phyloP scores from a whole-genome alignment of 2,329 filamentous ascomycete genomes.

The Plenodomus tracheiphilus region DNA sequence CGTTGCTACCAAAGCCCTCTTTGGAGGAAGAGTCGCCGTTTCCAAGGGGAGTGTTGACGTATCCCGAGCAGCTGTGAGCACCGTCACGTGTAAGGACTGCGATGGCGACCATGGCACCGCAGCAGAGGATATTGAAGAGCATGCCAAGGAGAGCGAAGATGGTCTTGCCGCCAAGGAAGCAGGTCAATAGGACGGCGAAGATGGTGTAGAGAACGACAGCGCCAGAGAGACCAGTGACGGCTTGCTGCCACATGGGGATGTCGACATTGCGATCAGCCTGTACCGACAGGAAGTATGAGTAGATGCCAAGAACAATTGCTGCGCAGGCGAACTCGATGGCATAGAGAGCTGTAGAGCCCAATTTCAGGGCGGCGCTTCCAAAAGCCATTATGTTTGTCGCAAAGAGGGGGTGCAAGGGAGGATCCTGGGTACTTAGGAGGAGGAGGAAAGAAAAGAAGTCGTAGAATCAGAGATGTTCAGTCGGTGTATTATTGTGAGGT shows the following conservation, averaged over 20 bases:
- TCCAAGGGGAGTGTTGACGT: constrained; percentile 70
- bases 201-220: constrained; percentile 74
- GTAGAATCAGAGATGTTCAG: background rate
- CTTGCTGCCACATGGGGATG: constrained; percentile 69
- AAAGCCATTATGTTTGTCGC: constrained; percentile 52
- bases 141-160: constrained; percentile 74
- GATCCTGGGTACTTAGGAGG: background rate
- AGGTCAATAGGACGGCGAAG: constrained; percentile 72
- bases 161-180: constrained; percentile 70
- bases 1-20: constrained; percentile 53
- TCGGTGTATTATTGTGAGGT: too few species aligned
- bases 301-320: constrained; percentile 72
- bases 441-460: background rate
- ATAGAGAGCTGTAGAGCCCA: constrained; percentile 72
- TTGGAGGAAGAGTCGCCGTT: constrained; percentile 58
- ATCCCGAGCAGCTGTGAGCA: constrained; percentile 65
- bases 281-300: constrained; percentile 81
- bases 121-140: constrained; percentile 75
- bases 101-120: constrained; percentile 78
- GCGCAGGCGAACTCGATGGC: constrained; percentile 73
- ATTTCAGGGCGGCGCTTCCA: constrained; percentile 67
- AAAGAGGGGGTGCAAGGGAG: background rate
- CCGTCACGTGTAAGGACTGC: constrained; percentile 74
- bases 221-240: constrained; percentile 74
- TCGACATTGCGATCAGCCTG: constrained; percentile 65